These are phyloP conservation scores for Endothia cerciana DNA, from an alignment of 2,329 filamentous ascomycete genomes.

Conservation along the genomic window DNA sequence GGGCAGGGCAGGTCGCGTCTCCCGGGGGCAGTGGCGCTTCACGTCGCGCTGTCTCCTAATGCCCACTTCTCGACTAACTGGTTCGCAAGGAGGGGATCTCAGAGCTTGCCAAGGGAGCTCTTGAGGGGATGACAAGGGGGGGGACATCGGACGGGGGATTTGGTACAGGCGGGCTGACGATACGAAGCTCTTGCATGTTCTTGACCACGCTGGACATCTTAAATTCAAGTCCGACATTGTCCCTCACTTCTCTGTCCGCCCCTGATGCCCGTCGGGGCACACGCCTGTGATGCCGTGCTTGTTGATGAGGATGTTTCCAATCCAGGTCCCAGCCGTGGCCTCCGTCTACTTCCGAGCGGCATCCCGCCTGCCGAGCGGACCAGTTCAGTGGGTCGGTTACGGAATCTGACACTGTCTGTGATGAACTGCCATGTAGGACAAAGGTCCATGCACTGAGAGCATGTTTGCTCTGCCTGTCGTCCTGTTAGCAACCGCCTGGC, in stretches of 20 bases:
- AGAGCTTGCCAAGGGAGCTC: not conserved
- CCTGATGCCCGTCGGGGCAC: not conserved
- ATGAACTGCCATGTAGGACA: too few species aligned
- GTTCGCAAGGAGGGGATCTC: constrained; percentile 26
- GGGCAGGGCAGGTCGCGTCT: constrained; percentile 58
- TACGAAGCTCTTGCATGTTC: constrained; percentile 37
- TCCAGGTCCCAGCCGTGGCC: too few species aligned
- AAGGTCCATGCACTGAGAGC: too few species aligned
- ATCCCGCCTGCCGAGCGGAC: too few species aligned
- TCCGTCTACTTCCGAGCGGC: too few species aligned
- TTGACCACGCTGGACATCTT: constrained; percentile 35
- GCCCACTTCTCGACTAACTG: constrained; percentile 38
- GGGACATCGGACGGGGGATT: constrained; percentile 41
- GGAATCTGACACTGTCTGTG: too few species aligned
- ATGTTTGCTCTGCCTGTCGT: too few species aligned
- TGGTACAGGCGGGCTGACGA: constrained; percentile 38
- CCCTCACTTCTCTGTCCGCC: constrained; percentile 25
- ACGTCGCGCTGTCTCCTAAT: constrained; percentile 41
- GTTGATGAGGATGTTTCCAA: too few species aligned
- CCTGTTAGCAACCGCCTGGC: too few species aligned
- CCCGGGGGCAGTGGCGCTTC: constrained; percentile 38
- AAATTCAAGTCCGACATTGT: constrained; percentile 43
- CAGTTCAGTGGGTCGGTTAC: too few species aligned
- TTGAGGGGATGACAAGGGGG: constrained; percentile 36
- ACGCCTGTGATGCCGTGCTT: not conserved